phyloP scores from a whole-genome alignment of 306 rosid genomes.

The Prosopis cineraria region DNA sequence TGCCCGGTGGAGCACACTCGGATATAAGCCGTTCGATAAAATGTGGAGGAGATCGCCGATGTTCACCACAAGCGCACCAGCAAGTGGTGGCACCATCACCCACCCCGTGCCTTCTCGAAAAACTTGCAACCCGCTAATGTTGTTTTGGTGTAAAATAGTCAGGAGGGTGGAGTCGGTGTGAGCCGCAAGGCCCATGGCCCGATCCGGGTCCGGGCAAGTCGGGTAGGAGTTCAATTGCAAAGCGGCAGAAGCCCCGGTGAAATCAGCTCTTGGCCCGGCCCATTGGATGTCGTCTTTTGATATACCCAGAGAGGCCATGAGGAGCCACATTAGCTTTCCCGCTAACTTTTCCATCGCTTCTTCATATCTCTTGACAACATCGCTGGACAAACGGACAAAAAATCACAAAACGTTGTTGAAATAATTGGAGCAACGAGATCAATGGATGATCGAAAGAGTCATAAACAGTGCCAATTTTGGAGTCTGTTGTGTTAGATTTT shows the following conservation, averaged over 20 bases:
- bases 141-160: conserved; percentile 70
- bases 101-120: conserved; percentile 58
- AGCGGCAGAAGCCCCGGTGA: conserved; percentile 49
- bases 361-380: conserved; percentile 54
- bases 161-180: conserved; percentile 89
- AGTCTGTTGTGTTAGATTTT: conserved; percentile 34
- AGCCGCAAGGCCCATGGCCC: conserved; percentile 90
- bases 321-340: conserved; percentile 66
- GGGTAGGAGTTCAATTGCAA: conserved; percentile 86
- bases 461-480: conserved; percentile 29
- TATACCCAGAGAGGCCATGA: conserved; percentile 68
- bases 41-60: conserved; percentile 79
- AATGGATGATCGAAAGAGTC: conserved; percentile 21
- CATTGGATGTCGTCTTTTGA: conserved; percentile 61
- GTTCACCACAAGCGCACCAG: conserved; percentile 53
- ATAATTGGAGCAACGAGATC: conserved; percentile 7
- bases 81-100: conserved; percentile 66
- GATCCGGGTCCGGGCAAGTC: conserved; percentile 86
- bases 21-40: conserved; percentile 71
- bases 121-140: conserved; percentile 78
- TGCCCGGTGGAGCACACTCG: conserved; percentile 73
- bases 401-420: conserved; percentile 14
- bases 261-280: conserved; percentile 60
- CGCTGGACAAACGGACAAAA: conserved; percentile 47
- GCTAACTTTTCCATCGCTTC: conserved; percentile 70